These are phyloP conservation scores for Apiotrichum gracile DNA, from an alignment of 1,284 basidiomycete species.

Conservation along the genomic window DNA sequence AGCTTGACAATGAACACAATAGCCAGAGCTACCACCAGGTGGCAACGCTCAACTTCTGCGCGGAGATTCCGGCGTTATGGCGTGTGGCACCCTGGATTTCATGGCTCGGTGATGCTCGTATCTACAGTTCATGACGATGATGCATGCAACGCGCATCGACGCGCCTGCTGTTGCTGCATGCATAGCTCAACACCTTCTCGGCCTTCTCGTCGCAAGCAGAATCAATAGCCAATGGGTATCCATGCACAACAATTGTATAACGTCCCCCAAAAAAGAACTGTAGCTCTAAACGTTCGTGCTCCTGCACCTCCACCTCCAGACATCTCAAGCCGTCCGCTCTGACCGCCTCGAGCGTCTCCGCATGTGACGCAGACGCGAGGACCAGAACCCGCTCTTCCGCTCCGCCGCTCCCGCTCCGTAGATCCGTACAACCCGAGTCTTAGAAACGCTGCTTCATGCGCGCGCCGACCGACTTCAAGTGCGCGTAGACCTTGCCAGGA, in stretches of 20 bases:
- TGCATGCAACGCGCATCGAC: background rate
- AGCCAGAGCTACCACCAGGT: background rate
- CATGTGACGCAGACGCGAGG: no score
- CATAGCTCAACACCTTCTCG: background rate
- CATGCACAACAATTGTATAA: constrained; percentile 19
- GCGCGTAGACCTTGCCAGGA: constrained; percentile 90
- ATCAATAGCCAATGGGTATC: constrained; percentile 12
- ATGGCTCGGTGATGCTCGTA: no score
- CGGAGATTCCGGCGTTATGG: constrained; percentile 4
- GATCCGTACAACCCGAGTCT: no score
- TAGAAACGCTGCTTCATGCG: constrained; percentile 79
- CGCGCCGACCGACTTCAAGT: constrained; percentile 81
- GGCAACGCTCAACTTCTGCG: constrained; percentile 5
- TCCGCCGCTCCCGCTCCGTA: no score
- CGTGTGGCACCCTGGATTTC: constrained; percentile 1
- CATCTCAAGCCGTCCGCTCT: no score
- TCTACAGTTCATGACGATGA: background rate
- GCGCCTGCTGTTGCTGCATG: no score
- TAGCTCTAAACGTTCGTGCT: background rate
- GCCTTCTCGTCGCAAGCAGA: background rate
- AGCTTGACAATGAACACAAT: constrained; percentile 3
- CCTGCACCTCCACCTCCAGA: background rate
- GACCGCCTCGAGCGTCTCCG: background rate
- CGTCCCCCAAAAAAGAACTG: background rate
- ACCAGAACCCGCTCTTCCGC: no score